These are phyloP conservation scores for Arctostaphylos glauca DNA, from an alignment of 148 eudicot genomes.

Conservation along the genomic window DNA sequence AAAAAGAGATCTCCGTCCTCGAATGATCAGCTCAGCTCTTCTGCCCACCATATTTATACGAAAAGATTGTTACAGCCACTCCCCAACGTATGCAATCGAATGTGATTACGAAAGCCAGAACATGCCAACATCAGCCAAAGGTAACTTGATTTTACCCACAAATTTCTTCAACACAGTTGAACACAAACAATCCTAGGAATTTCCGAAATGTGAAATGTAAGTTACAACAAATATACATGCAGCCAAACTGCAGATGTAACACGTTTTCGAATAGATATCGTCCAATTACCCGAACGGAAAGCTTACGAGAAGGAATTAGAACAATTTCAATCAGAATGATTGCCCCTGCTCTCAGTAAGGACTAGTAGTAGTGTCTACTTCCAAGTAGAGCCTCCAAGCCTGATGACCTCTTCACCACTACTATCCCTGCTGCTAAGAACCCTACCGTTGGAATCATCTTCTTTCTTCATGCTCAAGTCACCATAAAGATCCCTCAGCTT, in stretches of 20 bases:
- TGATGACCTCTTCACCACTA: conserved; percentile 1
- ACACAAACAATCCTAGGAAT: background rate
- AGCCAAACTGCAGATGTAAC: background rate
- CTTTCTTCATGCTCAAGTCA: background rate
- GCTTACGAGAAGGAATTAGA: background rate
- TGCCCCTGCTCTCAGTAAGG: background rate
- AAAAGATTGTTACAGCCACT: too few species aligned
- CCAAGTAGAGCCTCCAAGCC: background rate
- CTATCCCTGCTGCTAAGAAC: background rate
- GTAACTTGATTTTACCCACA: background rate
- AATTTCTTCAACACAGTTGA: background rate
- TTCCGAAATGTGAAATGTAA: background rate
- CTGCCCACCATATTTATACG: too few species aligned
- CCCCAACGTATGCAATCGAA: too few species aligned
- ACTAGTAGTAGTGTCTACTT: background rate
- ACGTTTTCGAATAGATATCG: background rate
- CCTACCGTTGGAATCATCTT: background rate
- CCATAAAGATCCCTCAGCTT: background rate
- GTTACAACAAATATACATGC: background rate
- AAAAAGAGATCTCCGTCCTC: too few species aligned
- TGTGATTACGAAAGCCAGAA: background rate
- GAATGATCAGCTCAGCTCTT: too few species aligned
- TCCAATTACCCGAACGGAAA: background rate
- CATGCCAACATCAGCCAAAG: background rate
- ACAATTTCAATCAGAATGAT: background rate